Evolutionary conservation across 345 rosid species (phyloP).

Genomic region (Corchorus capsularis): DNA sequence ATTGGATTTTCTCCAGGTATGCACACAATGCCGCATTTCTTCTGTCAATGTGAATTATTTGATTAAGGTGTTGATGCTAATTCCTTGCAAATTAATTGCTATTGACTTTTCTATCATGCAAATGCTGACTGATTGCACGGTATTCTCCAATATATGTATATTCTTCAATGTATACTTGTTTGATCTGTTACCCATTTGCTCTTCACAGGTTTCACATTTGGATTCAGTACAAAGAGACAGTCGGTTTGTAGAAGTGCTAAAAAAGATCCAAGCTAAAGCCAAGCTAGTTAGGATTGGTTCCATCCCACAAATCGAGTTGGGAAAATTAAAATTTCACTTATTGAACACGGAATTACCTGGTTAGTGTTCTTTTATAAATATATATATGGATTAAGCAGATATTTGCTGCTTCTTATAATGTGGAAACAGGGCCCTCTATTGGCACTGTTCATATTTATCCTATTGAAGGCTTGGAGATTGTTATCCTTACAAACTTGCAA

Average conservation of each 20-base stretch:
- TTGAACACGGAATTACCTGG: conserved; percentile 61
- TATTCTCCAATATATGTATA: neutral
- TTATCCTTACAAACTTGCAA: conserved; percentile 6
- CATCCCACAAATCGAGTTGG: conserved; percentile 62
- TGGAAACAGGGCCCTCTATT: neutral
- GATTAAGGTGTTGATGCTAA: neutral
- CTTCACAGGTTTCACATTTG: conserved; percentile 51
- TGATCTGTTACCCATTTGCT: conserved; percentile 19
- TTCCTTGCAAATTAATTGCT: conserved; percentile 11
- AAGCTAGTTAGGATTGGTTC: conserved; percentile 64
- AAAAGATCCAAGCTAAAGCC: conserved; percentile 74
- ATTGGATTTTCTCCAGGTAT: conserved; percentile 73
- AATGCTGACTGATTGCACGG: neutral
- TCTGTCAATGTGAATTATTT: neutral
- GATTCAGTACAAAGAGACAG: conserved; percentile 37
- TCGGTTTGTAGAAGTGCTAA: conserved; percentile 38
- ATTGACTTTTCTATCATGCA: neutral
- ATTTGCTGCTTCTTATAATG: neutral
- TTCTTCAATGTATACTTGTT: neutral
- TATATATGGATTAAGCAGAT: neutral
- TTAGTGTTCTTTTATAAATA: conserved; percentile 37
- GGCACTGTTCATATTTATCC: neutral
- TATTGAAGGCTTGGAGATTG: neutral
- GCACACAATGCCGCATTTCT: conserved; percentile 12
- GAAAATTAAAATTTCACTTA: conserved; percentile 57